Evolutionary conservation across 164 flowering plant species (phyloP).

Genomic region (Aristolochia californica): DNA sequence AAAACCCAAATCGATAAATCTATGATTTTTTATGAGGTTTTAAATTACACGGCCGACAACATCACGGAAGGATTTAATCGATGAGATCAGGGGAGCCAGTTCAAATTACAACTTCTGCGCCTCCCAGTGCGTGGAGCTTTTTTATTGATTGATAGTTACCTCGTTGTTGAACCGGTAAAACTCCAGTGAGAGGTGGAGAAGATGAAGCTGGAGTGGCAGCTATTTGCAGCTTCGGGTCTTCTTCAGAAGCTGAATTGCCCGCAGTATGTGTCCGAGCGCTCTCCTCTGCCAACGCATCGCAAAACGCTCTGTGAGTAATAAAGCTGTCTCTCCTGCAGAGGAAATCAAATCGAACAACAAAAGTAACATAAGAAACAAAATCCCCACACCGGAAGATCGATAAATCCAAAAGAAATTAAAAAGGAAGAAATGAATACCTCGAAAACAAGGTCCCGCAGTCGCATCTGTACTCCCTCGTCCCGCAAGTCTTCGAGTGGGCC

Average conservation of each 20-base stretch:
- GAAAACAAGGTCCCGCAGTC: conserved; percentile 90
- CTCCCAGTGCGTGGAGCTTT: background rate
- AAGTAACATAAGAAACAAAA: background rate
- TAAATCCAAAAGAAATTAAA: background rate
- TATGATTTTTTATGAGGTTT: conserved; percentile 1
- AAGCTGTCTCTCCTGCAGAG: conserved; percentile 69
- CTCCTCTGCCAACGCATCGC: conserved; percentile 82
- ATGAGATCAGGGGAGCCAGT: conserved; percentile 8
- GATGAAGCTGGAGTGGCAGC: conserved; percentile 22
- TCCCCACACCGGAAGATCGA: background rate
- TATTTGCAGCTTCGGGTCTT: conserved; percentile 6
- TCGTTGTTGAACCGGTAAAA: conserved; percentile 44
- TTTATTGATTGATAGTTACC: conserved; percentile 22
- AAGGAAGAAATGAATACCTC: conserved; percentile 28
- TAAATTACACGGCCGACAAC: background rate
- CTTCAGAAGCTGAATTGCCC: conserved; percentile 13
- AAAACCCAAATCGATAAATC: conserved; percentile 11
- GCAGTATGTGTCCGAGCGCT: conserved; percentile 30
- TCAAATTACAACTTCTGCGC: background rate
- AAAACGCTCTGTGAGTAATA: conserved; percentile 78
- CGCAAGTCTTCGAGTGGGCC: conserved; percentile 84
- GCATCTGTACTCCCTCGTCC: conserved; percentile 70
- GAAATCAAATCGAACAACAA: background rate
- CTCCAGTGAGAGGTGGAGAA: conserved; percentile 34
- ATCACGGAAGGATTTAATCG: conserved; percentile 3